A percentile compares a stretch with the other conserved stretches of the same genome.
These are phyloP conservation scores for Nigrospora sphaerica DNA, from an alignment of 2,329 filamentous ascomycete species.

Conservation along the genomic window DNA sequence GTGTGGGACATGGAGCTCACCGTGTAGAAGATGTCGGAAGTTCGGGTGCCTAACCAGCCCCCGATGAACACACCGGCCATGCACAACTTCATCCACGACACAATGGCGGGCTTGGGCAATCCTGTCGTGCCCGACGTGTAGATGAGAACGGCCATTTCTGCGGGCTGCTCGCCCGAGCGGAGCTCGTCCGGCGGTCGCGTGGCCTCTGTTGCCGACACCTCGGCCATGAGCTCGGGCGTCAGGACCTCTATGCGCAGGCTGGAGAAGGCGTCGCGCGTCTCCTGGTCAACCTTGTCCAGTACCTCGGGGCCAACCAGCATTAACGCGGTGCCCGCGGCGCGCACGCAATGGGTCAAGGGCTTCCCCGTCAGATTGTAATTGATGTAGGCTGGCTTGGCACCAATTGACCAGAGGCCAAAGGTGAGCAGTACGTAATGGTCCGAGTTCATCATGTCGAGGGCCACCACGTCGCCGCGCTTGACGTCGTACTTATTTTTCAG, in stretches of 20 bases:
- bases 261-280: slow-evolving; percentile 43
- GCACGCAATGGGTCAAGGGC: slow-evolving; percentile 67
- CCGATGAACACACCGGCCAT: slow-evolving; percentile 44
- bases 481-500: slow-evolving; percentile 58
- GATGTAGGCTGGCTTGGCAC: slow-evolving; percentile 76
- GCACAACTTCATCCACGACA: slow-evolving; percentile 63
- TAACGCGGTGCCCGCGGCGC: slow-evolving; percentile 57
- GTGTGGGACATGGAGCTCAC: slow-evolving; percentile 31
- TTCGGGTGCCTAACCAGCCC: slow-evolving; percentile 49
- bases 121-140: slow-evolving; percentile 85
- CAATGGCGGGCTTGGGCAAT: slow-evolving; percentile 70
- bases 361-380: slow-evolving; percentile 77
- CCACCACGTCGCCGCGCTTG: slow-evolving; percentile 67
- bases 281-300: slow-evolving; percentile 46
- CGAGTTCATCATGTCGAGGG: slow-evolving; percentile 74
- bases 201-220: slow-evolving; percentile 43
- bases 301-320: slow-evolving; percentile 62
- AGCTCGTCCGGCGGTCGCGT: slow-evolving; percentile 51
- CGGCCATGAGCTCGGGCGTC: slow-evolving; percentile 46
- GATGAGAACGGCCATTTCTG: slow-evolving; percentile 65
- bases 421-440: slow-evolving; percentile 70
- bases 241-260: slow-evolving; percentile 55
- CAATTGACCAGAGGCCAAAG: slow-evolving; percentile 75
- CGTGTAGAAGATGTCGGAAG: slow-evolving; percentile 67
- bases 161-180: slow-evolving; percentile 39